Conservation (phyloP, 1,284 basidiomycete species). For the Fomitopsis pinicola region DNA sequence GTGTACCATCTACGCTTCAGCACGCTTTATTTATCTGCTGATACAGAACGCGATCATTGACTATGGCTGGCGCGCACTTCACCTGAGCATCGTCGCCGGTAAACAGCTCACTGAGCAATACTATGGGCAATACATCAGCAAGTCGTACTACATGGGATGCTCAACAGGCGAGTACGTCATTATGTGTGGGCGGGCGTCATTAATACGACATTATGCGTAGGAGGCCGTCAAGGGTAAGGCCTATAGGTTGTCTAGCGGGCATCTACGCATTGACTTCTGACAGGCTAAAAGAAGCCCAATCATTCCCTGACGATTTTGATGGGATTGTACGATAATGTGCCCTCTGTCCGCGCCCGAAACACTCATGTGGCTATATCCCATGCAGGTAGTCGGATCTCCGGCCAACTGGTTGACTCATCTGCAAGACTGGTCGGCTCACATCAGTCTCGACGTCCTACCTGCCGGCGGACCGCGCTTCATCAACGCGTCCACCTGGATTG, state of each 20-base stretch:
- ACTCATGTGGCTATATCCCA: not conserved
- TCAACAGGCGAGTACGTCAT: conserved; percentile 19
- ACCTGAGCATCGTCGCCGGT: conserved; percentile 22
- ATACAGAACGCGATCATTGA: conserved; percentile 26
- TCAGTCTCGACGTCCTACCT: conserved; percentile 18
- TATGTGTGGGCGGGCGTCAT: not conserved
- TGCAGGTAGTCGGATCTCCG: conserved; percentile 24
- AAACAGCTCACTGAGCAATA: conserved; percentile 24
- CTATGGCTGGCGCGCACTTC: conserved; percentile 25
- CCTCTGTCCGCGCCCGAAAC: not conserved
- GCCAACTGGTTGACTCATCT: conserved; percentile 23
- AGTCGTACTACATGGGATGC: conserved; percentile 28
- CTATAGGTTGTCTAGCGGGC: not conserved
- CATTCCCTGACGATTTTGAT: conserved; percentile 27
- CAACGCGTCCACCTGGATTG: conserved; percentile 16
- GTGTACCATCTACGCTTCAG: not conserved
- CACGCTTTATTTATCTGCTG: not conserved
- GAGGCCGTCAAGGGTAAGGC: conserved; percentile 23
- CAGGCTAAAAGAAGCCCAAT: conserved; percentile 23
- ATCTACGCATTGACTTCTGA: not conserved
- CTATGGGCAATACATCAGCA: conserved; percentile 18
- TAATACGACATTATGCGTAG: conserved; percentile 7
- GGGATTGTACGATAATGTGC: conserved; percentile 18
- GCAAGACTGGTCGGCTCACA: conserved; percentile 20
- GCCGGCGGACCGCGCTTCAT: conserved; percentile 19